A percentile compares a stretch with the other conserved stretches of the same genome.
Evolutionary conservation across 768 basidiomycete genomes (phyloP).

Genomic region (Phallus indusiatus): DNA sequence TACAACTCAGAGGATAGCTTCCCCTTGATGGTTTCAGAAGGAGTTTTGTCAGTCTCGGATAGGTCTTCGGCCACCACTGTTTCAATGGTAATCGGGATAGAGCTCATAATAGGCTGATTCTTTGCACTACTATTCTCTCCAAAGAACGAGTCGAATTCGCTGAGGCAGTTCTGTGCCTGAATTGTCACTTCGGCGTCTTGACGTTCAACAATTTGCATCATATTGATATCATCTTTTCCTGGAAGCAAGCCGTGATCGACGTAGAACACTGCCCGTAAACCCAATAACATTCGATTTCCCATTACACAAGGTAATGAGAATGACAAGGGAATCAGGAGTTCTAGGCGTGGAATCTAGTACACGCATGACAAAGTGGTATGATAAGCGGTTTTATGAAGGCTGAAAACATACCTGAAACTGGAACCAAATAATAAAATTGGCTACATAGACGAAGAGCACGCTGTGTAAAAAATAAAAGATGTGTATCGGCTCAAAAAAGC

Average conservation of each 20-base stretch:
- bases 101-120: no score
- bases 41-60: no score
- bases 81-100: no score
- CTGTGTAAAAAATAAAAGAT: background rate
- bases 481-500: no score
- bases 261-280: conserved; percentile 1
- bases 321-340: background rate
- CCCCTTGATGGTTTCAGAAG: no score
- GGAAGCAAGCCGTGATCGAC: background rate
- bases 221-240: background rate
- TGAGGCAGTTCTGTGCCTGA: background rate
- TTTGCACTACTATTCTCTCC: conserved; percentile 1
- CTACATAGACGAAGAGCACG: conserved; percentile 3
- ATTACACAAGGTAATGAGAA: conserved; percentile 2
- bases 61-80: no score
- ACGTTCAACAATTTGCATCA: background rate
- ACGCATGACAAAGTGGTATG: background rate
- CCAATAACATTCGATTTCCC: conserved; percentile 6
- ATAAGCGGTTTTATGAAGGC: background rate
- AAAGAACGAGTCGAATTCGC: conserved; percentile 8
- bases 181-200: conserved; percentile 2
- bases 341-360: background rate
- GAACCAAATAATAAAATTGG: conserved; percentile 4
- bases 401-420: background rate
- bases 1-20: no score